phyloP scores from a whole-genome alignment of 345 rosid genomes.

The Pseudoturritis turrita region DNA sequence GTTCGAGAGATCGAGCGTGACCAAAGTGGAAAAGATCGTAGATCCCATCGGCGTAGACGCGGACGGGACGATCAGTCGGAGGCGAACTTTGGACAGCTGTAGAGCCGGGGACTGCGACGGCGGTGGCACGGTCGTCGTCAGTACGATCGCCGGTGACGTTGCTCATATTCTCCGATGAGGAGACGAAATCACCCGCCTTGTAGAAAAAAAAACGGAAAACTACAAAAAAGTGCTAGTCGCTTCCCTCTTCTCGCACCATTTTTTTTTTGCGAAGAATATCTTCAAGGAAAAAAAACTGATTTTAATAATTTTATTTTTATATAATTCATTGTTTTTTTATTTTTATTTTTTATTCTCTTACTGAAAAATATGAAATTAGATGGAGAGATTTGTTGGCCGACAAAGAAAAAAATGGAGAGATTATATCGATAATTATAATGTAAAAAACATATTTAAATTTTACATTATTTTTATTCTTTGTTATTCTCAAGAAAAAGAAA shows the following conservation, averaged over 20 bases:
- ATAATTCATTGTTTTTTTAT: neutral
- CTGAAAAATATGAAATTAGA: neutral
- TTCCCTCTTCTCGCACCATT: slow-evolving; percentile 13
- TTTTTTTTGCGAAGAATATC: neutral
- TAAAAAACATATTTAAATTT: no score
- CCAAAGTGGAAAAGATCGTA: slow-evolving; percentile 98
- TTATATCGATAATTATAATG: neutral
- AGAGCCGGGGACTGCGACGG: slow-evolving; percentile 18
- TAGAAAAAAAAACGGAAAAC: neutral
- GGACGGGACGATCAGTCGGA: slow-evolving; percentile 54
- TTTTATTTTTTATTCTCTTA: neutral
- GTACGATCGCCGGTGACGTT: slow-evolving; percentile 22
- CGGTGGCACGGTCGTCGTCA: slow-evolving; percentile 3
- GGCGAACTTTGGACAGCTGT: slow-evolving; percentile 5
- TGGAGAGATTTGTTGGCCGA: no score
- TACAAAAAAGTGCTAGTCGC: slow-evolving; percentile 9
- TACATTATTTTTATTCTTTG: no score
- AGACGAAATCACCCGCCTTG: slow-evolving; percentile 7
- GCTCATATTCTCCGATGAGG: slow-evolving; percentile 30
- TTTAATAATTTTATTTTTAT: neutral
- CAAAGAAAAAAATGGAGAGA: no score
- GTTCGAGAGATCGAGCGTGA: slow-evolving; percentile 95
- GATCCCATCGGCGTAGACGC: slow-evolving; percentile 98
- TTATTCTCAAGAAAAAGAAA: no score
- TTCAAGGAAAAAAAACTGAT: neutral